A percentile compares a stretch with the other conserved stretches of the same genome.
Evolutionary conservation across 495 filamentous ascomycete species (phyloP).

Genomic region (Hyaloscypha hepaticicola): DNA sequence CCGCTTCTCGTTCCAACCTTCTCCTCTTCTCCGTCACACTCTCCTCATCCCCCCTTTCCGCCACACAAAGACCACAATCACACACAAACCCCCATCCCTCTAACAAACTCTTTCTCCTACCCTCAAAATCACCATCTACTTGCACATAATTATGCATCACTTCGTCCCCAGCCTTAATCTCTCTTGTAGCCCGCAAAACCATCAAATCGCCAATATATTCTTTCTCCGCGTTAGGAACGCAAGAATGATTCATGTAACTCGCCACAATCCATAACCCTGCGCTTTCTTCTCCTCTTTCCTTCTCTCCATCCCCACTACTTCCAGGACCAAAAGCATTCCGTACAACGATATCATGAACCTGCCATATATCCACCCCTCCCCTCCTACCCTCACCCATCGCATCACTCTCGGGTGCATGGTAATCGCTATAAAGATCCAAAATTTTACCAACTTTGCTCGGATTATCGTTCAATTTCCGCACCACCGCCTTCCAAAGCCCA

Average conservation of each 20-base stretch:
- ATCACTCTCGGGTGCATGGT: conserved; percentile 29
- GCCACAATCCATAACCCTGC: conserved; percentile 53
- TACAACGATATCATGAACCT: conserved; percentile 39
- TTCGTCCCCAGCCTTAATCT: conserved; percentile 50
- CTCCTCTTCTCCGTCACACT: conserved; percentile 34
- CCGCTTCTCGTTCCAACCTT: conserved; percentile 34
- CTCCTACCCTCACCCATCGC: conserved; percentile 38
- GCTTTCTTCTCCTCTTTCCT: conserved; percentile 28
- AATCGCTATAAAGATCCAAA: conserved; percentile 46
- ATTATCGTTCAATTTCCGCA: conserved; percentile 49
- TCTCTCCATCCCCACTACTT: not conserved
- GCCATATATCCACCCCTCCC: conserved; percentile 35
- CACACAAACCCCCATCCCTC: conserved; percentile 51
- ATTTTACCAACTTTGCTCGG: conserved; percentile 43
- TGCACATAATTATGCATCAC: conserved; percentile 38
- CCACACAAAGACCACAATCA: conserved; percentile 45
- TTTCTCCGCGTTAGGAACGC: conserved; percentile 43
- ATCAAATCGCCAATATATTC: conserved; percentile 60
- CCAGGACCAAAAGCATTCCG: conserved; percentile 40
- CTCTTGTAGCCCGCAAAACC: conserved; percentile 49
- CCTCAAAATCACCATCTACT: conserved; percentile 27
- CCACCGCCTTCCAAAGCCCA: conserved; percentile 40
- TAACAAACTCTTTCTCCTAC: conserved; percentile 27
- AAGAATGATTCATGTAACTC: conserved; percentile 57
- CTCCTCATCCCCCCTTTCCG: conserved; percentile 35